Evolutionary conservation across 805 yeast genomes (phyloP).

Genomic region (Myxozyma melibiosi): DNA sequence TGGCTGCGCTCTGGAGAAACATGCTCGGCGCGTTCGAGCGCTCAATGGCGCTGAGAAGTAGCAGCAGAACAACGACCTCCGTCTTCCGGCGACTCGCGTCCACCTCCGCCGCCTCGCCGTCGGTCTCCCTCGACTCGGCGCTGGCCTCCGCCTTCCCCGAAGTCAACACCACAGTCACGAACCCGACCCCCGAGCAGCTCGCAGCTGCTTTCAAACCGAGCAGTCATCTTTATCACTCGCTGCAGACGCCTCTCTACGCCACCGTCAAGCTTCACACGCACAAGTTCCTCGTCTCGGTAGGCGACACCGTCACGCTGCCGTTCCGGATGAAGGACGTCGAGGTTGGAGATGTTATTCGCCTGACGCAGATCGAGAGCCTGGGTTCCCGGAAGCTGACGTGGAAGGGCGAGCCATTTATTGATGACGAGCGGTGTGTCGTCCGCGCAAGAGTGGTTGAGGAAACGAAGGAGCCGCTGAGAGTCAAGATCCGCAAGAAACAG

Average conservation of each 20-base stretch:
- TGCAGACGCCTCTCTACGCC: constrained; percentile 64
- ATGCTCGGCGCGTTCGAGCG: background rate
- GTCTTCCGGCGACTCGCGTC: background rate
- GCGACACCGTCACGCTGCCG: constrained; percentile 82
- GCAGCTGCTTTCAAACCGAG: constrained; percentile 19
- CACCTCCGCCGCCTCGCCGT: background rate
- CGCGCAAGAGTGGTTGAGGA: constrained; percentile 35
- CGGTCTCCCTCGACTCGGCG: constrained; percentile 1
- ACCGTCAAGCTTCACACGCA: constrained; percentile 77
- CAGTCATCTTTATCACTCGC: constrained; percentile 9
- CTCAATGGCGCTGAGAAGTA: no score
- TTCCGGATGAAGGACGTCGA: constrained; percentile 72
- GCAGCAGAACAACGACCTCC: no score
- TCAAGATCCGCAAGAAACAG: constrained; percentile 30
- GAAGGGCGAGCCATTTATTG: constrained; percentile 55
- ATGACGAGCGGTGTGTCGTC: constrained; percentile 41
- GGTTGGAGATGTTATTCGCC: constrained; percentile 78
- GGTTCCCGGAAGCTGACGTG: constrained; percentile 85
- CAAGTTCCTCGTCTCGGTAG: constrained; percentile 86
- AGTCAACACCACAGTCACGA: constrained; percentile 17
- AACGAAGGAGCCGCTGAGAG: constrained; percentile 36
- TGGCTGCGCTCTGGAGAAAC: constrained; percentile 6
- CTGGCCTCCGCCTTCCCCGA: background rate
- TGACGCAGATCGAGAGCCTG: constrained; percentile 74
- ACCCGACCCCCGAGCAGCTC: constrained; percentile 22